phyloP scores from a whole-genome alignment of 495 filamentous ascomycete species.

The Rhizodiscina lignyota region DNA sequence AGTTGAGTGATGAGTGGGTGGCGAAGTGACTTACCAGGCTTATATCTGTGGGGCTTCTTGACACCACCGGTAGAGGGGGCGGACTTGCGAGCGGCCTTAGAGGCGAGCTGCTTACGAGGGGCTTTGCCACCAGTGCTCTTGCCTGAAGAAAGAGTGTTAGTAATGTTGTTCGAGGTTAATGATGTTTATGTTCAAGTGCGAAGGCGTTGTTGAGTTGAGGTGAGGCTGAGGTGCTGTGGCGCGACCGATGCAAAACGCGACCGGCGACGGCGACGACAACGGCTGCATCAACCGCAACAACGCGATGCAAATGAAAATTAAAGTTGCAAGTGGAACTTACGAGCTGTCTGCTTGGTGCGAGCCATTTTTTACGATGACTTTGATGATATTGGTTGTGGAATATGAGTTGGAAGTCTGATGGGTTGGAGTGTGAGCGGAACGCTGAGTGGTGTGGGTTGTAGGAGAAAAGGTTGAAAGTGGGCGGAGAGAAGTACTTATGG shows the following conservation, averaged over 20 bases:
- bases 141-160: constrained; percentile 29
- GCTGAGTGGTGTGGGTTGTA: constrained; percentile 17
- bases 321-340: constrained; percentile 35
- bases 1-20: too few relatives aligned
- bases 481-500: constrained; percentile 13
- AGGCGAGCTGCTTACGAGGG: constrained; percentile 92
- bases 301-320: constrained; percentile 3
- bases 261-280: constrained; percentile 8
- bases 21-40: constrained; percentile 58
- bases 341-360: constrained; percentile 99
- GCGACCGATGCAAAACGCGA: constrained; percentile 17
- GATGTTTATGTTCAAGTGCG: constrained; percentile 6
- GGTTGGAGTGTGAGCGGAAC: constrained; percentile 3
- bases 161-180: constrained; percentile 21
- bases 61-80: constrained; percentile 71
- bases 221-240: constrained; percentile 4
- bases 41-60: constrained; percentile 99
- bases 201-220: constrained; percentile 1
- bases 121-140: constrained; percentile 99
- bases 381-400: too few relatives aligned
- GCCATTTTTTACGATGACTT: constrained; percentile 49
- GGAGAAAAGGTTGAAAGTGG: constrained; percentile 31
- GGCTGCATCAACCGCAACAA: constrained; percentile 2
- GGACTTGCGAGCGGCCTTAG: constrained; percentile 68
- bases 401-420: too few relatives aligned